Conservation (phyloP, 768 basidiomycete genomes). For the Pholiota molesta region DNA sequence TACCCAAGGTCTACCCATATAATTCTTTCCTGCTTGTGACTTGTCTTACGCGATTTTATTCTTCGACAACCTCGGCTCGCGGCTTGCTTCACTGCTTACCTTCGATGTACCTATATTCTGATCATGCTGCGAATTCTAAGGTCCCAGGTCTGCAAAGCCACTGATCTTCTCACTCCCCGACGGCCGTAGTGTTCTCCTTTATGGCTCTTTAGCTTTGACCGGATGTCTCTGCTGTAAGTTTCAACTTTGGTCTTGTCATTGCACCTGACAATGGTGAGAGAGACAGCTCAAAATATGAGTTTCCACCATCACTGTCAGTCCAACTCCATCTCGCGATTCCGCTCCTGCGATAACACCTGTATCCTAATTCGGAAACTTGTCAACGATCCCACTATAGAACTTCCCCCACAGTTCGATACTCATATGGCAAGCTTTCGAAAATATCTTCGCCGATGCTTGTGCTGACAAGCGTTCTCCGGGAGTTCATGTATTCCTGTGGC, state of each 20-base stretch:
- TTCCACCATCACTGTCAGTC: no score
- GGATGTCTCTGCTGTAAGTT: background rate
- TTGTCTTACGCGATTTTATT: background rate
- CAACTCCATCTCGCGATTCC: background rate
- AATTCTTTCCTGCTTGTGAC: background rate
- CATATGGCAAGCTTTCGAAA: background rate
- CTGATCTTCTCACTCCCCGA: background rate
- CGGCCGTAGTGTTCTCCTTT: background rate
- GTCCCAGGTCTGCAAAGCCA: background rate
- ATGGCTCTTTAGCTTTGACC: background rate
- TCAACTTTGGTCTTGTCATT: background rate
- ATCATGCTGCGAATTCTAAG: background rate
- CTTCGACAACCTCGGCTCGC: no score
- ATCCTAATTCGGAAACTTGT: slow-evolving; percentile 3
- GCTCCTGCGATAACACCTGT: slow-evolving; percentile 7
- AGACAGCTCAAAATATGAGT: background rate
- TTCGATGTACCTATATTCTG: background rate
- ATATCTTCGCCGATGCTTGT: background rate
- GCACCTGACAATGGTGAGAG: background rate
- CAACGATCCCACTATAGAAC: background rate
- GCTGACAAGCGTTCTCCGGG: background rate
- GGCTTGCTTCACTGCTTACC: background rate
- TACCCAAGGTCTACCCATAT: no score
- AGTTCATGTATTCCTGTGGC: background rate
- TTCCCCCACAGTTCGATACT: background rate